Base-by-base conservation (phyloP, 2,329 filamentous ascomycete genomes). In the Alternaria metachromatica region DNA sequence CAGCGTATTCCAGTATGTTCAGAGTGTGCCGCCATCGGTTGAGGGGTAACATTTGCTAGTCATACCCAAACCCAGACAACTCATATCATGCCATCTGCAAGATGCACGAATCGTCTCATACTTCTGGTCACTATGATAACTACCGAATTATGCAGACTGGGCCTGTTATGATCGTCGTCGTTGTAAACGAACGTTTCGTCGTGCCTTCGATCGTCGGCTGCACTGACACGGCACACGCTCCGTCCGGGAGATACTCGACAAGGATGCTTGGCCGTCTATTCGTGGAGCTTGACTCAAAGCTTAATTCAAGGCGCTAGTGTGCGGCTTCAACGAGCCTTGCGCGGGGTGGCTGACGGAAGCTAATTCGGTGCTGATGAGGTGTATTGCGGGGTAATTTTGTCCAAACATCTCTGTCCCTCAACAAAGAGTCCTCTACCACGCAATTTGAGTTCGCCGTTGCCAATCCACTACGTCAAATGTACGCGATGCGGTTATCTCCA, bases 221-320 rank as follows among this genome's bases (percentile, higher is more conserved):
- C 41, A 45, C 23, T 56, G 56, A 41, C 53, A 63, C 63, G 46
- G 57, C 49, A 60, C 65, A 61, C 62, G 62, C 64, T 60, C 62
- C 60, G 48, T 53, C 18, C 65, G 59, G 70, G 64, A 67, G 62
- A 72, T 68, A 67, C 10, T 57, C 61, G 43, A 72, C 68, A 71
- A 73, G 69, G 69, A 70, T 72, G 25, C 70, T 74, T 73, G 66
- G 67, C 69, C 66, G 63, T 67, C 68, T 60, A 66, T 60, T 64
- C 48, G 59, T 46, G 57, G 65, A 63, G 69, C 72, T 74, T 73
- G 46, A 63, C 63, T 55, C 33, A 73, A 74, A 73, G 72, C 72
- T 74, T 74, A 67, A 63, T 73, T 65, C 58, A 15, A 64, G 51
- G 56, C 58, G 59, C 65, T 72, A 69, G 67, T 60, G 58, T 48